Conservation (phyloP, 2,329 filamentous ascomycete genomes). For the Beauveria australis region DNA sequence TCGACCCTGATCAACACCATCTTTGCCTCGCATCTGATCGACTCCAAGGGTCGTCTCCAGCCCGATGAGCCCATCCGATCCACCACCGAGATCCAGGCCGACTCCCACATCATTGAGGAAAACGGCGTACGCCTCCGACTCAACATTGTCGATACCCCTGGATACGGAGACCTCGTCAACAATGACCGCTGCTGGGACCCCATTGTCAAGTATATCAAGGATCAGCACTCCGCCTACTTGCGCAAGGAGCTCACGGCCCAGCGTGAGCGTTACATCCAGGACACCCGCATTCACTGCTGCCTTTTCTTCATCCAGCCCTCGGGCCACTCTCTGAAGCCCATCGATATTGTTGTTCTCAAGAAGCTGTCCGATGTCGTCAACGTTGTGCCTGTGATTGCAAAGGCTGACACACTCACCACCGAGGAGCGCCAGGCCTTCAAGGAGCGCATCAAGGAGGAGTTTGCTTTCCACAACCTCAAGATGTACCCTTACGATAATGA, state of each 20-base stretch:
- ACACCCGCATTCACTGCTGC: slow-evolving; percentile 98
- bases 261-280: slow-evolving; percentile 97
- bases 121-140: slow-evolving; percentile 94
- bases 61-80: slow-evolving; percentile 90
- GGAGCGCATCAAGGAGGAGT: slow-evolving; percentile 99
- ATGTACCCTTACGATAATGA: slow-evolving; percentile 99
- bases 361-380: slow-evolving; percentile 99
- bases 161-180: slow-evolving; percentile 98
- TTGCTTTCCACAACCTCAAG: slow-evolving; percentile 98
- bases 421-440: slow-evolving; percentile 97
- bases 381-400: slow-evolving; percentile 96
- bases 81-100: slow-evolving; percentile 96
- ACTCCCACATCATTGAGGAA: slow-evolving; percentile 98
- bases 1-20: slow-evolving; percentile 99
- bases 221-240: slow-evolving; percentile 98
- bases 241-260: slow-evolving; percentile 99
- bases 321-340: slow-evolving; percentile 95
- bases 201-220: slow-evolving; percentile 99
- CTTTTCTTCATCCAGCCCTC: slow-evolving; percentile 99
- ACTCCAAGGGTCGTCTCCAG: slow-evolving; percentile 90
- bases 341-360: slow-evolving; percentile 99
- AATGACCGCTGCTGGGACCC: slow-evolving; percentile 99
- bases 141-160: slow-evolving; percentile 98
- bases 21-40: slow-evolving; percentile 98
- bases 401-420: slow-evolving; percentile 90